Percentiles rank a stretch among this genome's conserved stretches.
Conservation (phyloP, 2,329 filamentous ascomycete genomes). For the Plenodomus tracheiphilus region DNA sequence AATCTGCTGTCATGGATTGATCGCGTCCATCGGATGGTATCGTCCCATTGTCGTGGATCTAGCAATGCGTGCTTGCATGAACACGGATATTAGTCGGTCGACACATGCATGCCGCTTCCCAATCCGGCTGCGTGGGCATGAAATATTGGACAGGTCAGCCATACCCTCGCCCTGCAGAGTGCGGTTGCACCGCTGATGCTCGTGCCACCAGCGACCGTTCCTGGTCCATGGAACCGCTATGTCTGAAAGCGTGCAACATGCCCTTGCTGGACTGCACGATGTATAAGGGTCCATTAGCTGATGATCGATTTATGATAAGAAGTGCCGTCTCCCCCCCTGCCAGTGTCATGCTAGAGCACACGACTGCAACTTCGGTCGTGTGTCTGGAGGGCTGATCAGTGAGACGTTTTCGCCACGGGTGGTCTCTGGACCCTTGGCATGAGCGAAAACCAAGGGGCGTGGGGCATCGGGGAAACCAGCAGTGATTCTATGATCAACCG, state of each 20-base stretch:
- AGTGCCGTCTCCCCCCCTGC: no score
- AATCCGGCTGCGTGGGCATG: no score
- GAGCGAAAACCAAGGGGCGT: neutral
- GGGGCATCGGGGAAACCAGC: neutral
- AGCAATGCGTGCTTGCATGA: neutral
- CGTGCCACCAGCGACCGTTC: neutral
- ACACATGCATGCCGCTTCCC: neutral
- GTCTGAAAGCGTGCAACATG: no score
- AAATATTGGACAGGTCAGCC: no score
- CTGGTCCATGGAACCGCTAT: neutral
- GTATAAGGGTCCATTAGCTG: neutral
- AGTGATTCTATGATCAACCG: neutral
- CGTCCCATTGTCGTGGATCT: neutral
- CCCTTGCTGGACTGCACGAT: no score
- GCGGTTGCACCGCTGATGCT: neutral
- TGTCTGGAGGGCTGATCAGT: no score
- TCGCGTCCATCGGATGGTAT: neutral
- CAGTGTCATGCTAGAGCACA: neutral
- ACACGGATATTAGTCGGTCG: neutral
- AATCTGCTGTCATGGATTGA: neutral
- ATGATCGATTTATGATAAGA: neutral
- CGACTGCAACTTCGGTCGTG: no score
- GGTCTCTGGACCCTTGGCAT: neutral
- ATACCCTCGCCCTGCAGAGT: no score
- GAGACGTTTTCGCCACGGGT: no score